These are phyloP conservation scores for Scedosporium aurantiacum DNA, from an alignment of 2,329 filamentous ascomycete species.

Conservation along the genomic window DNA sequence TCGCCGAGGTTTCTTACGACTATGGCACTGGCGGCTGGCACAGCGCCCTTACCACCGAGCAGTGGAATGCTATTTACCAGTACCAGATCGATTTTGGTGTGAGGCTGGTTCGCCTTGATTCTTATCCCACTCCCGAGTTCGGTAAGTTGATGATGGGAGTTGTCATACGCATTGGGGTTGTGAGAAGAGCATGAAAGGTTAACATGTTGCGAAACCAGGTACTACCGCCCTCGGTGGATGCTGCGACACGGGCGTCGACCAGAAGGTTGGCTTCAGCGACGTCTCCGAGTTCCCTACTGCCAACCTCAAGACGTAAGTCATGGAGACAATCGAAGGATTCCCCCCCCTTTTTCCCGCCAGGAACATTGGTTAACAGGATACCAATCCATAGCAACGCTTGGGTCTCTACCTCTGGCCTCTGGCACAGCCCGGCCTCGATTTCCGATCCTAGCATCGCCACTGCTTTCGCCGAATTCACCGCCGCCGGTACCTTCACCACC, in stretches of 20 bases:
- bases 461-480: conserved; percentile 40
- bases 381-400: conserved; percentile 22
- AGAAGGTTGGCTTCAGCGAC: conserved; percentile 43
- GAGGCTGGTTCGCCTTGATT: conserved; percentile 49
- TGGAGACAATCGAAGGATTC: too few species aligned
- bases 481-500: conserved; percentile 25
- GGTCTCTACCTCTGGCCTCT: conserved; percentile 40
- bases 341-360: too few species aligned
- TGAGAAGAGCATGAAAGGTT: not conserved
- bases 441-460: conserved; percentile 40
- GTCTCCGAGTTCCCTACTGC: conserved; percentile 40
- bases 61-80: conserved; percentile 43
- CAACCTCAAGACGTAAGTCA: conserved; percentile 35
- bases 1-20: conserved; percentile 43
- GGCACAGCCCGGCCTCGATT: conserved; percentile 47
- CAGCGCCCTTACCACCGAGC: conserved; percentile 42
- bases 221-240: conserved; percentile 23
- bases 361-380: not conserved
- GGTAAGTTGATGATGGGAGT: conserved; percentile 22
- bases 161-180: too few species aligned
- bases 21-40: conserved; percentile 31
- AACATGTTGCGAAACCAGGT: not conserved
- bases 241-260: conserved; percentile 35
- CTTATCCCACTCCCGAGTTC: conserved; percentile 39
- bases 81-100: conserved; percentile 49